Base-by-base conservation (phyloP, 2,329 filamentous ascomycete genomes). In the Fusarium cyanostomum region DNA sequence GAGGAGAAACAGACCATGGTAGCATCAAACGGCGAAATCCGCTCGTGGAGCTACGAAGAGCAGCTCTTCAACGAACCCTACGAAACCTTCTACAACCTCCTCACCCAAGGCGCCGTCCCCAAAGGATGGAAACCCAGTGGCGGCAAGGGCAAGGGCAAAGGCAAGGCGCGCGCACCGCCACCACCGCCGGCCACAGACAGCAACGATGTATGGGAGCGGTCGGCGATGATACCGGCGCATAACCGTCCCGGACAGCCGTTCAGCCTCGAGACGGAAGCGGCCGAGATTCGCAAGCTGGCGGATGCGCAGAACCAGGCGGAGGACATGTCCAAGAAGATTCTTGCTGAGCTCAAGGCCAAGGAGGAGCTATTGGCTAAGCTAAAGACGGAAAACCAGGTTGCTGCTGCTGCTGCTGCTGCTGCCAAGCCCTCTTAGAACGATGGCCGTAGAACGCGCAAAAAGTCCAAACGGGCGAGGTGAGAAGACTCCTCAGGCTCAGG, bases 11-110 rank as follows among this genome's bases (percentile, higher is more conserved):
- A 86, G 67, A 80, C 80, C 60, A 85, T 83, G 85, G 77, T 83
- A 59, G 76, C 73, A 50, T 86, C 80, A 77, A 85, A 79, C 79
- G 86, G 79, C 66, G 83, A 89, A 71, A 88, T 98, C 39, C 81
- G 89, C 28, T 87, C 89, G 46, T 94, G 95, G 84, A 89, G 88
- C 56, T 92, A 97, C 73, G 95, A 99, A 76, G 93, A 97, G 73
- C 90, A 98, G 66, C 86, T 98, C 45, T 99, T 99, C 83, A 98
- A 97, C 79, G 95, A 99, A 77, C 95, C 95, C 0, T 95, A 93
- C 70, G 92, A 97, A 76, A 87, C 91, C 41, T 94, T 99, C 73
- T 97, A 92, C 78, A 92, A 96, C 62, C 82, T 92, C 26, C 82
- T 99, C 60, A 98, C 93, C 3, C 83, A 85, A 7, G 92, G 92